These are phyloP conservation scores for Hamamelis virginiana DNA, from an alignment of 164 flowering plant species.

Conservation along the genomic window DNA sequence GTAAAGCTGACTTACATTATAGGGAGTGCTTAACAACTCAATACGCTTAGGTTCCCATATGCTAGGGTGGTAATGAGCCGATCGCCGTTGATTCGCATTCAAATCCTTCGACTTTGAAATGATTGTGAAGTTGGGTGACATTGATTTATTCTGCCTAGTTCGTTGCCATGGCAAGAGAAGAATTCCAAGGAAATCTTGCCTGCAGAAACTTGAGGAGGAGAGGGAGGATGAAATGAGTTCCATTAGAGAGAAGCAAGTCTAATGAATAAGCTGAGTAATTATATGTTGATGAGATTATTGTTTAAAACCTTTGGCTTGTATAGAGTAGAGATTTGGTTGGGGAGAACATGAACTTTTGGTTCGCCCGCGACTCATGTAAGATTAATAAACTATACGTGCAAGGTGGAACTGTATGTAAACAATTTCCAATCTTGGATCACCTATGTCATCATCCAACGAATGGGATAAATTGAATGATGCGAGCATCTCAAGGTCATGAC, in stretches of 20 bases:
- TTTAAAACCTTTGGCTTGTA: too few species aligned
- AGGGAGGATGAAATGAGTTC: not conserved
- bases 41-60: conserved; percentile 20
- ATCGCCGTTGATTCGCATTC: conserved; percentile 5
- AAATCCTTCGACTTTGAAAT: not conserved
- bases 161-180: not conserved
- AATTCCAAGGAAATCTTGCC: not conserved
- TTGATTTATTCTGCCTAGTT: not conserved
- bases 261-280: too few species aligned
- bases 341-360: too few species aligned
- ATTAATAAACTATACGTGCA: too few species aligned
- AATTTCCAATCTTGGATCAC: too few species aligned
- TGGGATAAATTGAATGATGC: too few species aligned
- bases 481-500: too few species aligned
- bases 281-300: not conserved
- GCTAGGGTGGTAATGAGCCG: conserved; percentile 24
- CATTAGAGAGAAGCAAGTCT: not conserved
- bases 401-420: too few species aligned
- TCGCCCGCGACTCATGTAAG: too few species aligned
- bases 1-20: conserved; percentile 7
- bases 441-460: too few species aligned
- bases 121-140: not conserved
- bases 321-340: too few species aligned
- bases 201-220: not conserved
- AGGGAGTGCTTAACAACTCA: conserved; percentile 12